These are phyloP conservation scores for Trichoderma asperelloides DNA, from an alignment of 495 filamentous ascomycete genomes.

Conservation along the genomic window DNA sequence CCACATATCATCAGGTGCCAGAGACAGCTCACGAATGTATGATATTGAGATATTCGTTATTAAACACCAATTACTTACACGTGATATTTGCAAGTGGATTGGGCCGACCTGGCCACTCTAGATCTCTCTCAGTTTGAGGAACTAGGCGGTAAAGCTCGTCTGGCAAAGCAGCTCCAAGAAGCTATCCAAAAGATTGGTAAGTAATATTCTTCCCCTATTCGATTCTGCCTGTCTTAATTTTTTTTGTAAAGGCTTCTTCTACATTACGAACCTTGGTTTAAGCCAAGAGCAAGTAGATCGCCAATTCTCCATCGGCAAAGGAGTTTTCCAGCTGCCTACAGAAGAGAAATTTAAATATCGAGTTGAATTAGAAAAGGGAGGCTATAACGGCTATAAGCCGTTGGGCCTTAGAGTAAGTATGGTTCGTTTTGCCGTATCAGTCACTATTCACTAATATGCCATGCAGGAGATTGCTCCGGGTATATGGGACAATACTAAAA, in stretches of 20 bases:
- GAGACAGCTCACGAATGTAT: slow-evolving; percentile 31
- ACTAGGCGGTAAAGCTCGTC: slow-evolving; percentile 44
- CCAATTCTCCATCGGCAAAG: slow-evolving; percentile 51
- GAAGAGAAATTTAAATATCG: slow-evolving; percentile 35
- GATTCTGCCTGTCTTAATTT: not conserved
- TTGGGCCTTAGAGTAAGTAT: slow-evolving; percentile 14
- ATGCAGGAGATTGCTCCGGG: slow-evolving; percentile 30
- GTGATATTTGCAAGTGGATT: slow-evolving; percentile 29
- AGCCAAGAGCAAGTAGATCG: slow-evolving; percentile 48
- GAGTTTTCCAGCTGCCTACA: slow-evolving; percentile 45
- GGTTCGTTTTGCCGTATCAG: slow-evolving; percentile 14
- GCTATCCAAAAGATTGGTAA: slow-evolving; percentile 47
- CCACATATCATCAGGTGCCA: slow-evolving; percentile 27
- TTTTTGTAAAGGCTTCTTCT: slow-evolving; percentile 37
- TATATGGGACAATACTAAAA: slow-evolving; percentile 39
- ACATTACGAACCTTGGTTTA: slow-evolving; percentile 51
- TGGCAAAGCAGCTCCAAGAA: slow-evolving; percentile 47
- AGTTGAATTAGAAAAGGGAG: slow-evolving; percentile 23
- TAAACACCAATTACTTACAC: not conserved
- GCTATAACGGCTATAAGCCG: slow-evolving; percentile 26
- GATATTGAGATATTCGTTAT: not conserved
- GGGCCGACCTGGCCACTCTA: slow-evolving; percentile 49
- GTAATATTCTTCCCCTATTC: slow-evolving; percentile 8
- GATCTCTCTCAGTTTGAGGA: slow-evolving; percentile 46
- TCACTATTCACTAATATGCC: not conserved